A percentile compares a stretch with the other conserved stretches of the same genome.
Conservation (phyloP, 139 green algal species). For the Chlorella sorokiniana region DNA sequence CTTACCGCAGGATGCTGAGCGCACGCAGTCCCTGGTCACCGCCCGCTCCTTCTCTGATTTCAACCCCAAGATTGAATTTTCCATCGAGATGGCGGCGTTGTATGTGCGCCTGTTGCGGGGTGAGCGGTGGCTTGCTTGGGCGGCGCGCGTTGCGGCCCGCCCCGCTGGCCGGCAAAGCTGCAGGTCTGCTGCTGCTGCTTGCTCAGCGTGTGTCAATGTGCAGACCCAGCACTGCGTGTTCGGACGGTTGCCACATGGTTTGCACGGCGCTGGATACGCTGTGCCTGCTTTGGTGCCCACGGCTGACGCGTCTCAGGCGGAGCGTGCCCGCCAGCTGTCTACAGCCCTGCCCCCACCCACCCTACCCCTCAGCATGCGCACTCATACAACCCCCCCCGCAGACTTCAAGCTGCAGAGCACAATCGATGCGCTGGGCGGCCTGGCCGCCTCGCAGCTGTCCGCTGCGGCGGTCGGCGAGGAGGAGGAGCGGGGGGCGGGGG, state of each 20-base stretch:
- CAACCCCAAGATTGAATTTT: conserved; percentile 37
- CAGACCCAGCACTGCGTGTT: too few relatives aligned
- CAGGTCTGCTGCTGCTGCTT: not conserved
- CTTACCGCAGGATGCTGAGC: not conserved
- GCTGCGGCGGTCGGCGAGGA: not conserved
- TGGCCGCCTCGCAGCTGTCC: not conserved
- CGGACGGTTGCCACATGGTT: too few relatives aligned
- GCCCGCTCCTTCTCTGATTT: conserved; percentile 22
- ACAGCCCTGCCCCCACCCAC: not conserved
- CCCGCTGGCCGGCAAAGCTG: too few relatives aligned
- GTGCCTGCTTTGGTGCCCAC: too few relatives aligned
- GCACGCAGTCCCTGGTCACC: not conserved
- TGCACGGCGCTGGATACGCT: too few relatives aligned
- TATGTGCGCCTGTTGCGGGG: conserved; percentile 32
- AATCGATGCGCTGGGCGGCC: not conserved
- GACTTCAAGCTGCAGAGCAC: conserved; percentile 25
- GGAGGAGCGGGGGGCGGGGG: too few relatives aligned
- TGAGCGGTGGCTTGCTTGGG: not conserved
- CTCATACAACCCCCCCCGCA: not conserved
- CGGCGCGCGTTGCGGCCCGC: too few relatives aligned
- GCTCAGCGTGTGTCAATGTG: not conserved
- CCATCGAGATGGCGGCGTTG: not conserved
- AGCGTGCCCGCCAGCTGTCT: not conserved
- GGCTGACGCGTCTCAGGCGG: too few relatives aligned
- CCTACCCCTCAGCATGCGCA: too few relatives aligned